Conservation (phyloP, 768 basidiomycete species). For the Grammothele lineata region DNA sequence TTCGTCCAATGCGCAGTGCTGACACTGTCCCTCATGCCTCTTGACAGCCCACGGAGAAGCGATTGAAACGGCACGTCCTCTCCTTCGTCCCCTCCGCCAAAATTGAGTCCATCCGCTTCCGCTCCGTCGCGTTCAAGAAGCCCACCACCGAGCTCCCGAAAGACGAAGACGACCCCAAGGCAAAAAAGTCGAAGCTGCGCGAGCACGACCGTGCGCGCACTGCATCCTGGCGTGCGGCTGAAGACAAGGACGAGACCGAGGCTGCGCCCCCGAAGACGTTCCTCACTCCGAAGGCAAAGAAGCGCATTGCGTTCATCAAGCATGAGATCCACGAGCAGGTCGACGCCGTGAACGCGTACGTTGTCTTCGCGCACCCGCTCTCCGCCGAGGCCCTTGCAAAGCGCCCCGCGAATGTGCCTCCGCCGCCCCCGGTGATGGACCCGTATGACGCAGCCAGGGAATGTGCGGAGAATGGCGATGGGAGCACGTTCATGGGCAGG, state of each 20-base stretch:
- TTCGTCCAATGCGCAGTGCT: too few relatives aligned
- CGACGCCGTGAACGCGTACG: slow-evolving; percentile 78
- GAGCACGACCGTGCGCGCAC: slow-evolving; percentile 56
- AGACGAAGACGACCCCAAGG: slow-evolving; percentile 31
- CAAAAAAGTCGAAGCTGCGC: slow-evolving; percentile 21
- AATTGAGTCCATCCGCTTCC: slow-evolving; percentile 91
- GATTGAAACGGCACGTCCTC: slow-evolving; percentile 73
- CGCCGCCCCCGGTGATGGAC: slow-evolving; percentile 45
- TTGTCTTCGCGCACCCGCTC: slow-evolving; percentile 81
- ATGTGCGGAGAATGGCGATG: slow-evolving; percentile 60
- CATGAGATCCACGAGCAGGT: slow-evolving; percentile 81
- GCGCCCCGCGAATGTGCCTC: slow-evolving; percentile 49
- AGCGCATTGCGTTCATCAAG: slow-evolving; percentile 92
- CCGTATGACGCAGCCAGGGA: slow-evolving; percentile 66
- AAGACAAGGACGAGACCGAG: slow-evolving; percentile 37
- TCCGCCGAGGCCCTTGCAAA: slow-evolving; percentile 17
- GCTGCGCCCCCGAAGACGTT: slow-evolving; percentile 53
- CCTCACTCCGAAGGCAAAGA: slow-evolving; percentile 82
- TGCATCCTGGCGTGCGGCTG: slow-evolving; percentile 52
- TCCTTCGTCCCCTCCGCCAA: slow-evolving; percentile 67
- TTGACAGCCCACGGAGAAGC: slow-evolving; percentile 65
- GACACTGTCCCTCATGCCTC: background rate
- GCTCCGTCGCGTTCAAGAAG: slow-evolving; percentile 85
- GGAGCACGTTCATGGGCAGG: slow-evolving; percentile 69
- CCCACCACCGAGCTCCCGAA: slow-evolving; percentile 66